A percentile compares a stretch with the other conserved stretches of the same genome.
phyloP scores from a whole-genome alignment of 2,329 filamentous ascomycete species.

The Ascochyta viciae-villosae region DNA sequence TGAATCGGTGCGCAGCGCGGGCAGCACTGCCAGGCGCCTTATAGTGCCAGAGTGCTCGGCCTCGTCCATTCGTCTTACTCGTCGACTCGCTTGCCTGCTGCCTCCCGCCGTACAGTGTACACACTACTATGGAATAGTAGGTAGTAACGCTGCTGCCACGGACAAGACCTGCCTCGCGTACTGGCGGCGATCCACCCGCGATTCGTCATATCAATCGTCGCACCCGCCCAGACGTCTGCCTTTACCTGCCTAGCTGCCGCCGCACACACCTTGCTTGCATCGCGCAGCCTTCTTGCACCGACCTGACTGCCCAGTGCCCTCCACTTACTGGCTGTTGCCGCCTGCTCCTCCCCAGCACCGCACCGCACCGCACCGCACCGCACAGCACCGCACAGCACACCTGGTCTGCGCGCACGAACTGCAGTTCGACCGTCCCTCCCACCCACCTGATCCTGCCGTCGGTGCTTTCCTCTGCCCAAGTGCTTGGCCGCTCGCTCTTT shows the following conservation, averaged over 20 bases:
- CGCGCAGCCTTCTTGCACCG: constrained; percentile 20
- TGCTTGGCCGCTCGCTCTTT: constrained; percentile 20
- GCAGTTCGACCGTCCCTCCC: background rate
- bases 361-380: too few species aligned
- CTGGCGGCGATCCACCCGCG: constrained; percentile 20
- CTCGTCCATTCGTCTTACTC: constrained; percentile 4
- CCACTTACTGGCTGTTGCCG: constrained; percentile 13
- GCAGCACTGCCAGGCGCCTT: constrained; percentile 5
- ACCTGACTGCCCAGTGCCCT: constrained; percentile 8
- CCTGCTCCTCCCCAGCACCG: constrained; percentile 1
- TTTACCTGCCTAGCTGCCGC: constrained; percentile 23
- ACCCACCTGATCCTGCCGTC: constrained; percentile 1
- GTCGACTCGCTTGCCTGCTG: constrained; percentile 15
- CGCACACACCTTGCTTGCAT: constrained; percentile 24
- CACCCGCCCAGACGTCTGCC: constrained; percentile 19
- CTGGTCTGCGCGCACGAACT: constrained; percentile 14
- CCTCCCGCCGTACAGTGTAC: background rate
- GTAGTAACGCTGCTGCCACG: background rate
- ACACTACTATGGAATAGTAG: too few species aligned
- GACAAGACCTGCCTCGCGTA: constrained; percentile 11
- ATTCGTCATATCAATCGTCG: constrained; percentile 22
- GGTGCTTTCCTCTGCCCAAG: constrained; percentile 1
- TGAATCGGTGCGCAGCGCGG: constrained; percentile 13
- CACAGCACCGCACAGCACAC: too few species aligned
- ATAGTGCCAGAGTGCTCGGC: constrained; percentile 5